Evolutionary conservation across 23 red algal species (phyloP), one percentile per base, ranked within the genome.

Genomic region (Chondrus crispus): DNA sequence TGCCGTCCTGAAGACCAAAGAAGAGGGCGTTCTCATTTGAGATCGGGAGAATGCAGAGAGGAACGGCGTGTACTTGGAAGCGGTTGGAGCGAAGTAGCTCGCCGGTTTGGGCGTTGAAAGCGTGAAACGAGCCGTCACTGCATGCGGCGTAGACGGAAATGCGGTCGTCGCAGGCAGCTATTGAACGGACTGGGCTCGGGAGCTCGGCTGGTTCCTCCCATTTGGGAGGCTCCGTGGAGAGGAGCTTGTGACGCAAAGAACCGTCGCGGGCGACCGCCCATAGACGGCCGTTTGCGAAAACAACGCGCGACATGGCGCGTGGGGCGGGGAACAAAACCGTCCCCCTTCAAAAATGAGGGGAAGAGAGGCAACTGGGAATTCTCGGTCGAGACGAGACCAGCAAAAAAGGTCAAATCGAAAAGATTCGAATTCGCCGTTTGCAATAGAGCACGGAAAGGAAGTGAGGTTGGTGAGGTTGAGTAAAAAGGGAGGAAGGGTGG

Each of bases 1-100:
- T 53, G 13, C 87, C 87, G 46, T 90, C 87, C 14, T 90, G 57
- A 30, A 90, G 33, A 32, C 87, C 87, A 20, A 81, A 35, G 48
- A 90, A 90, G 33, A 90, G n/a, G 12, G 87, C 70, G 54, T 90
- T 90, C 37, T 90, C 87, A 37, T 68, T 33, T 46, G 64, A 46
- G 24, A 90, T 29, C 4, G 87, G 70, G 16, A 90, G 73, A 7
- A 90, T 45, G 80, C 87, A 90, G 3, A 90, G 68, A 37, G 87
- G 87, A 30, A 66, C 37, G 8, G 24, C 74, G 57, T 90, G 87
- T 20, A 90, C 49, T 22, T 4, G 49, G n/a, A 30, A 2, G 9
- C 71, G 73, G 40, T 69, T 62, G 5, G 71, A 63, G 29, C 53
- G 51, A n/a, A 66, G 66, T 19, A 80, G 47, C 41, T 51, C 53